phyloP scores from a whole-genome alignment of 2,329 filamentous ascomycete species.

The Paecilomyces formosus region DNA sequence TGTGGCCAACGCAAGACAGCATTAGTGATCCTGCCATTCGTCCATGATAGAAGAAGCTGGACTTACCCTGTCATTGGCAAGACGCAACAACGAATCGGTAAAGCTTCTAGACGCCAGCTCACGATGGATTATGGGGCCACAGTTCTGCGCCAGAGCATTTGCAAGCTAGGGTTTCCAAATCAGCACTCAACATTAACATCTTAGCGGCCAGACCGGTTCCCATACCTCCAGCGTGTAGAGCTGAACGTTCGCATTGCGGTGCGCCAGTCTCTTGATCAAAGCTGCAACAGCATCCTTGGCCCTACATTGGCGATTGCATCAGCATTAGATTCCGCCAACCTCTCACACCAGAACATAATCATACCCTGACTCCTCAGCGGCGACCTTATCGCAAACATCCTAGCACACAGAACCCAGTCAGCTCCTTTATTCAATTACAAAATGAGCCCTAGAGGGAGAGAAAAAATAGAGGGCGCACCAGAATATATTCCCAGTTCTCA shows the following conservation, averaged over 20 bases:
- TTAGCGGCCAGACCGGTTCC: neutral
- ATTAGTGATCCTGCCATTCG: slow-evolving; percentile 1
- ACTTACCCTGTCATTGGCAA: slow-evolving; percentile 71
- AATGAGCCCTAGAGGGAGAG: neutral
- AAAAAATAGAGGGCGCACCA: slow-evolving; percentile 38
- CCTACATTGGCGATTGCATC: slow-evolving; percentile 21
- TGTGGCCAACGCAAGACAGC: slow-evolving; percentile 18
- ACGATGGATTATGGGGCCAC: slow-evolving; percentile 76
- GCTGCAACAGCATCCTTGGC: slow-evolving; percentile 81
- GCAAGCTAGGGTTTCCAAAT: slow-evolving; percentile 52
- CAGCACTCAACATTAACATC: neutral
- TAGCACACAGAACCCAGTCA: slow-evolving; percentile 16
- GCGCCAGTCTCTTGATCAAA: slow-evolving; percentile 84
- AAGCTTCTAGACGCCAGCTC: slow-evolving; percentile 87
- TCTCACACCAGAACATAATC: slow-evolving; percentile 4
- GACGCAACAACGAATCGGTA: slow-evolving; percentile 83
- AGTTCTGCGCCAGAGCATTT: slow-evolving; percentile 88
- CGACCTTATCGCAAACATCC: slow-evolving; percentile 56
- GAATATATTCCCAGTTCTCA: slow-evolving; percentile 68
- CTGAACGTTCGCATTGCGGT: slow-evolving; percentile 93
- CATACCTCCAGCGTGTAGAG: slow-evolving; percentile 81
- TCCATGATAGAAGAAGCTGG: neutral
- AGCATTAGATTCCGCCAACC: slow-evolving; percentile 1
- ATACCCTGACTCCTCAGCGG: slow-evolving; percentile 42
- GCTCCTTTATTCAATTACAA: neutral